Percentiles rank a stretch among this genome's conserved stretches.
Conservation (phyloP, 176 grass and related monocot species). For the Ampelocalamus luodianensis region DNA sequence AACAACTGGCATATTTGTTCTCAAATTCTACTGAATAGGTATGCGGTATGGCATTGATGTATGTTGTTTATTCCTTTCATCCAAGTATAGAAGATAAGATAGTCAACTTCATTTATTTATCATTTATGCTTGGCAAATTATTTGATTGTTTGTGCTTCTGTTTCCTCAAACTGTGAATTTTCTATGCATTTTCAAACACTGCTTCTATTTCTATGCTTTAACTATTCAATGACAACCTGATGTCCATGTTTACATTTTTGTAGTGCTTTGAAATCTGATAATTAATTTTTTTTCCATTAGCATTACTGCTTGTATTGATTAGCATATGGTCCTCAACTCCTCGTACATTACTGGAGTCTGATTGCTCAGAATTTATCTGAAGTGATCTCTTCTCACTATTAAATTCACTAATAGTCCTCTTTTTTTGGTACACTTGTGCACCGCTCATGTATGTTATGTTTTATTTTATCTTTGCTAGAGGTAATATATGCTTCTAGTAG, state of each 20-base stretch:
- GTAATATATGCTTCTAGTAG: slow-evolving; percentile 21
- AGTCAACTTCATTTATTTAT: slow-evolving; percentile 35
- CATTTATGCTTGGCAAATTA: slow-evolving; percentile 12
- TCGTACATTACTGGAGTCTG: background rate
- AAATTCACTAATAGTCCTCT: background rate
- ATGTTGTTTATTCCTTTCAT: slow-evolving; percentile 24
- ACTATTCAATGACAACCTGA: background rate
- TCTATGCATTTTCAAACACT: slow-evolving; percentile 17
- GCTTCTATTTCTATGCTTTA: background rate
- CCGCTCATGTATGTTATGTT: background rate
- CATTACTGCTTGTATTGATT: slow-evolving; percentile 16
- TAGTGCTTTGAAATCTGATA: slow-evolving; percentile 24
- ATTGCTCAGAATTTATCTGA: background rate
- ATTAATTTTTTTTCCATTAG: background rate
- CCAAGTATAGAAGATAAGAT: slow-evolving; percentile 26
- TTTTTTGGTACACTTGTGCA: background rate
- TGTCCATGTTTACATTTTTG: slow-evolving; percentile 11
- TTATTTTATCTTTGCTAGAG: background rate
- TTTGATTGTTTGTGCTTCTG: background rate
- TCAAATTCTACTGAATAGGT: slow-evolving; percentile 20
- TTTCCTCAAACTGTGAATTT: background rate
- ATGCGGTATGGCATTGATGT: slow-evolving; percentile 5
- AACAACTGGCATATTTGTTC: slow-evolving; percentile 10
- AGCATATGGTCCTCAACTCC: background rate
- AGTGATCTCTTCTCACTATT: background rate